Conservation (phyloP, 106 monocot species). For the Triglochin maritima region DNA sequence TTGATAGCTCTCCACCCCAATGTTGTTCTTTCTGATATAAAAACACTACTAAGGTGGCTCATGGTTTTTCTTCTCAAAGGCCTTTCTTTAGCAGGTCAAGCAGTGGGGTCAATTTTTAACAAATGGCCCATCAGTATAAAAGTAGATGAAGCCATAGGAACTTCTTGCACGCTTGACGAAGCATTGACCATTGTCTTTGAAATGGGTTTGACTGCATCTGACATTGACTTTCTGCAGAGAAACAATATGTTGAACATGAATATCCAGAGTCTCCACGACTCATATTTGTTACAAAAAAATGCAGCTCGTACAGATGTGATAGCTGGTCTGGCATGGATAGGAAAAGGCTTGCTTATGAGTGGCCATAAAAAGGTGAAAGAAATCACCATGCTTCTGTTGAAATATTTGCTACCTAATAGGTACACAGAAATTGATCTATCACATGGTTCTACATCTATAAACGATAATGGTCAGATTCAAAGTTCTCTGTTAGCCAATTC, state of each 20-base stretch:
- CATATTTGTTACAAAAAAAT: neutral
- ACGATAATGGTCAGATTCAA: slow-evolving; percentile 9
- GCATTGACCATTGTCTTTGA: slow-evolving; percentile 37
- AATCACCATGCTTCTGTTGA: slow-evolving; percentile 47
- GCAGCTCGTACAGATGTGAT: slow-evolving; percentile 11
- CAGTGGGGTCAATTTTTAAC: slow-evolving; percentile 76
- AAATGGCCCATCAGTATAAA: slow-evolving; percentile 39
- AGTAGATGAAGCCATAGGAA: slow-evolving; percentile 11
- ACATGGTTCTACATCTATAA: slow-evolving; percentile 6
- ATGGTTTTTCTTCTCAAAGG: slow-evolving; percentile 51
- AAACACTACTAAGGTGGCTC: slow-evolving; percentile 34
- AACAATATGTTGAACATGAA: slow-evolving; percentile 1
- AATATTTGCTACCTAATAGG: slow-evolving; percentile 35
- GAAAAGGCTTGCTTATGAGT: slow-evolving; percentile 86
- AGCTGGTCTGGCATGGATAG: slow-evolving; percentile 82
- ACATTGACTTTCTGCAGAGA: slow-evolving; percentile 3
- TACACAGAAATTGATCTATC: slow-evolving; percentile 1
- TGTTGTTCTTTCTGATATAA: slow-evolving; percentile 42
- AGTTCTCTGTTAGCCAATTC: slow-evolving; percentile 29
- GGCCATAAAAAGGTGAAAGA: slow-evolving; percentile 84
- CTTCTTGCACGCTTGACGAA: slow-evolving; percentile 34
- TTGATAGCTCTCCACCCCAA: slow-evolving; percentile 56
- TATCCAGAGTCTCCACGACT: neutral
- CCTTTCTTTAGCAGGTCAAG: slow-evolving; percentile 57
- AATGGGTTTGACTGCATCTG: slow-evolving; percentile 6